phyloP scores from a whole-genome alignment of 139 green algal species.

The Chlorella sp. region DNA sequence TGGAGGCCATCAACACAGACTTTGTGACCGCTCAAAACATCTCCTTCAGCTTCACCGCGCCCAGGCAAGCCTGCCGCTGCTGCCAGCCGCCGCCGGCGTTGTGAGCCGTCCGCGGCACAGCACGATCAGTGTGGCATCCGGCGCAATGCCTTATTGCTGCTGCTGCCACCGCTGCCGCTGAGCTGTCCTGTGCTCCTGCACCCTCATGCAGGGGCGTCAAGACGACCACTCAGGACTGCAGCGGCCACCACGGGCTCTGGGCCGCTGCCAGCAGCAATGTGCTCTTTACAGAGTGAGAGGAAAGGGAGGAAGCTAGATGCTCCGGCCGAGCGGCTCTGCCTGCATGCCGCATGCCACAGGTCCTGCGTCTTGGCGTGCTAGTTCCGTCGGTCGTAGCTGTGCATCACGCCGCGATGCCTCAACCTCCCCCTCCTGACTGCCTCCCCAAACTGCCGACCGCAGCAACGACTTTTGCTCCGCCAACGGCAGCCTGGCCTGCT shows the following conservation, averaged over 20 bases:
- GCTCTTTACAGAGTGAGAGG: slow-evolving; percentile 9
- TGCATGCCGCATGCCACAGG: no score
- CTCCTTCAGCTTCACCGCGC: not conserved
- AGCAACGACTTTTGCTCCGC: no score
- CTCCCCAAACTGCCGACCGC: no score
- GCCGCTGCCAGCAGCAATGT: not conserved
- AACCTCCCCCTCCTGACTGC: no score
- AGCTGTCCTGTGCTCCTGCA: not conserved
- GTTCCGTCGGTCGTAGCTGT: no score
- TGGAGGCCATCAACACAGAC: slow-evolving; percentile 1
- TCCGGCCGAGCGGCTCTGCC: not conserved
- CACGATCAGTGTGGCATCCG: no score
- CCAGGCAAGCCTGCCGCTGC: not conserved
- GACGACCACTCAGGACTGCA: not conserved
- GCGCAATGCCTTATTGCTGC: no score
- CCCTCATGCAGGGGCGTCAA: not conserved
- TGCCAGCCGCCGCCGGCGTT: no score
- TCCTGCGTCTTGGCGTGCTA: not conserved
- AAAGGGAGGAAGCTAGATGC: no score
- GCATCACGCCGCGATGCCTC: no score
- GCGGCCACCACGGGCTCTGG: slow-evolving; percentile 24
- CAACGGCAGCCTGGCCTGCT: no score
- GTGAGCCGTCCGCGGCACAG: no score
- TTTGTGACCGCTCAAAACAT: slow-evolving; percentile 26
- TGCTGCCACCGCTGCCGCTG: not conserved